A percentile compares a stretch with the other conserved stretches of the same genome.
These are phyloP conservation scores for Leccinum subrobustum DNA, from an alignment of 1,284 basidiomycete species.

Conservation along the genomic window DNA sequence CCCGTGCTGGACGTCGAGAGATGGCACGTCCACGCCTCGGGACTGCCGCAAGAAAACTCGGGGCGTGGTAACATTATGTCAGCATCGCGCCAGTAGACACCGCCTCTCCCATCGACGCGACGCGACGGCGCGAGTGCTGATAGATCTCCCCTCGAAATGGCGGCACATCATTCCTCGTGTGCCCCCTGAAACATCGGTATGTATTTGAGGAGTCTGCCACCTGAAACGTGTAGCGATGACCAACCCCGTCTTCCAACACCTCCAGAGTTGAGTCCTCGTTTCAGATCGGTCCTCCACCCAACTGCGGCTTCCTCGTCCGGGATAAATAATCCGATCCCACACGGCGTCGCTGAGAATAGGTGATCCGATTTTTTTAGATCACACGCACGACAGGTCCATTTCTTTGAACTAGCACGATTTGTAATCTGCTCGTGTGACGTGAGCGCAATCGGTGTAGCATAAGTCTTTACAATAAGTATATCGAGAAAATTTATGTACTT, in stretches of 20 bases:
- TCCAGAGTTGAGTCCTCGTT: background rate
- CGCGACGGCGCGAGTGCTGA: background rate
- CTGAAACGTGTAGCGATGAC: background rate
- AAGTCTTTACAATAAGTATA: background rate
- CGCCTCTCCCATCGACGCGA: background rate
- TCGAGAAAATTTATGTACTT: background rate
- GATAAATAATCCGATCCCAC: background rate
- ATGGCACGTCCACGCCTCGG: conserved; percentile 22
- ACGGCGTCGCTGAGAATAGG: background rate
- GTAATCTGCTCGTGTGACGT: background rate
- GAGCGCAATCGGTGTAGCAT: background rate
- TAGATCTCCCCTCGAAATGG: conserved; percentile 1
- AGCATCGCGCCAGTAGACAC: conserved; percentile 17
- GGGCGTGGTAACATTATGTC: conserved; percentile 36
- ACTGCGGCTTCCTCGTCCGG: background rate
- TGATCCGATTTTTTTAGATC: background rate
- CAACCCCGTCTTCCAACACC: background rate
- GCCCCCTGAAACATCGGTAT: background rate
- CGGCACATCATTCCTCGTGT: background rate
- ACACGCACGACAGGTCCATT: background rate
- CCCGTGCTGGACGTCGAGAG: conserved; percentile 33
- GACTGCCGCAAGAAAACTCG: conserved; percentile 30
- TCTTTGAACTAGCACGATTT: background rate
- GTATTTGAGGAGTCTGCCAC: background rate
- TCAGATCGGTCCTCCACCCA: background rate